These are phyloP conservation scores for Plantago major DNA, from an alignment of 257 asterid genomes.

Conservation along the genomic window DNA sequence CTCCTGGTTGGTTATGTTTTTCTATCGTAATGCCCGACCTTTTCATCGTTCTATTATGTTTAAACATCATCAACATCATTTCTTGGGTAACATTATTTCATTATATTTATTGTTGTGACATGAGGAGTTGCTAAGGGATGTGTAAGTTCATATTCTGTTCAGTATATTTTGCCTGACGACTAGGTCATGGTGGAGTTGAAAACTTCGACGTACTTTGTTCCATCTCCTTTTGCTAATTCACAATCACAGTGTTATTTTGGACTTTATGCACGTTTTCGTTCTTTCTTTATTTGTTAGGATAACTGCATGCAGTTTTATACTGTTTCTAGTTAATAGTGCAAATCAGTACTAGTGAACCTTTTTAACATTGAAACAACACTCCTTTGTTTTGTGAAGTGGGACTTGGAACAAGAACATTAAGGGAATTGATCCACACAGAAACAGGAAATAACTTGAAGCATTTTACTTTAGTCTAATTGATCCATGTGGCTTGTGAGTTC, in stretches of 20 bases:
- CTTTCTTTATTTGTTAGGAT: background rate
- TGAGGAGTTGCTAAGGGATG: background rate
- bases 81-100: background rate
- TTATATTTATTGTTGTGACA: background rate
- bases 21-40: constrained; percentile 23
- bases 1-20: too few species aligned
- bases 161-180: background rate
- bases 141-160: background rate
- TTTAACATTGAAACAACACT: too few species aligned
- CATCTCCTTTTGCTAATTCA: background rate
- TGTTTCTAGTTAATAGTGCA: background rate
- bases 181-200: background rate
- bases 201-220: background rate
- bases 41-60: background rate
- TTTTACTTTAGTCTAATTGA: constrained; percentile 13
- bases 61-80: background rate
- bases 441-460: constrained; percentile 5
- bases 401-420: constrained; percentile 17
- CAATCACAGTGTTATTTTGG: constrained; percentile 1
- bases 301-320: background rate
- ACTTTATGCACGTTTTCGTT: background rate
- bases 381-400: background rate
- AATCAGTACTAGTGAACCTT: too few species aligned
- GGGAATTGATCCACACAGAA: constrained; percentile 14
- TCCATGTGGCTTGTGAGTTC: constrained; percentile 28